Evolutionary conservation across 1,139 yeast species (phyloP).

Genomic region (Hyphopichia fennica): DNA sequence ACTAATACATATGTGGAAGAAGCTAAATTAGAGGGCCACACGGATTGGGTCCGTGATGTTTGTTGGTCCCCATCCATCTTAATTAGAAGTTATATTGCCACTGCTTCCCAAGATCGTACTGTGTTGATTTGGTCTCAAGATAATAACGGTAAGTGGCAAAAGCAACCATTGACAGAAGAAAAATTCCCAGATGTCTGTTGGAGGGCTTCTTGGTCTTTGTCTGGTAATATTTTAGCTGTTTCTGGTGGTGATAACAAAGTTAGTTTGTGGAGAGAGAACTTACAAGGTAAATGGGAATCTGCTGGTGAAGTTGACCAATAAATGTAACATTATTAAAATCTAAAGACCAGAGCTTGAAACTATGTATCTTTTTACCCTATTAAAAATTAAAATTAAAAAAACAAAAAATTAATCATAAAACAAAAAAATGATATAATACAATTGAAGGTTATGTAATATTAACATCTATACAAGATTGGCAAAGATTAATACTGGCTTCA

Average conservation of each 20-base stretch:
- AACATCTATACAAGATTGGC: background rate
- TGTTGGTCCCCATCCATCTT: constrained; percentile 96
- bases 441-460: too few relatives aligned
- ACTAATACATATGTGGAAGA: constrained; percentile 67
- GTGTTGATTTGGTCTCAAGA: constrained; percentile 92
- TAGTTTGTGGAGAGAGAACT: constrained; percentile 93
- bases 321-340: constrained; percentile 3
- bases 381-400: background rate
- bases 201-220: constrained; percentile 97
- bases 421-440: background rate
- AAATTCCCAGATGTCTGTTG: constrained; percentile 96
- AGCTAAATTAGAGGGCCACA: constrained; percentile 80
- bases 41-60: constrained; percentile 98
- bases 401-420: background rate
- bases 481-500: background rate
- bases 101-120: constrained; percentile 95
- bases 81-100: constrained; percentile 88
- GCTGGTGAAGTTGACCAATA: constrained; percentile 93
- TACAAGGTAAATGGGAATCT: constrained; percentile 93
- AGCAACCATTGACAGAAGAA: constrained; percentile 69
- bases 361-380: background rate
- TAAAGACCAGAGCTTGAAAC: background rate
- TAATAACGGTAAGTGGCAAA: constrained; percentile 73
- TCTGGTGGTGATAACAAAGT: constrained; percentile 96
- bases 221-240: constrained; percentile 93